Evolutionary conservation across 495 filamentous ascomycete species (phyloP).

Genomic region (Parachaetomium inaequale): DNA sequence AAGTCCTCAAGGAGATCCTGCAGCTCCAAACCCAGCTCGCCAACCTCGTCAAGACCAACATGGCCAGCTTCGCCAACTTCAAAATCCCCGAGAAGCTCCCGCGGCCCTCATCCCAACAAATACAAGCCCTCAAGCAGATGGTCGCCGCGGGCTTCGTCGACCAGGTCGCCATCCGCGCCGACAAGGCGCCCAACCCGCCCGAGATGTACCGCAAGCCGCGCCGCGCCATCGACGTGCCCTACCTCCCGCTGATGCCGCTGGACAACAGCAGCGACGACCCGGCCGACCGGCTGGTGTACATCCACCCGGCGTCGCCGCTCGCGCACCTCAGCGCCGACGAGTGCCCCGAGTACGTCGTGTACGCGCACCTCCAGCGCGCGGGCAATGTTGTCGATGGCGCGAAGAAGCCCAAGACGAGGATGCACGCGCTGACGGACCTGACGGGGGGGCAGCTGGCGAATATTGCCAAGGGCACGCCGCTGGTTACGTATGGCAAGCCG

Average conservation of each 20-base stretch:
- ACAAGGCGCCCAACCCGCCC: constrained; percentile 71
- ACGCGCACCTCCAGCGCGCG: constrained; percentile 75
- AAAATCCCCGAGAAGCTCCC: constrained; percentile 60
- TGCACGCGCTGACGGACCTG: constrained; percentile 81
- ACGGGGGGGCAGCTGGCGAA: constrained; percentile 71
- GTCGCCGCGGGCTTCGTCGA: constrained; percentile 92
- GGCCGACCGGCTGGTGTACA: constrained; percentile 60
- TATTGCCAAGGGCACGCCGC: constrained; percentile 78
- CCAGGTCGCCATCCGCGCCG: constrained; percentile 89
- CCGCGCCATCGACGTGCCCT: constrained; percentile 83
- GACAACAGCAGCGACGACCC: constrained; percentile 41
- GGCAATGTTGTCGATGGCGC: constrained; percentile 45
- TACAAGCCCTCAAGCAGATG: constrained; percentile 84
- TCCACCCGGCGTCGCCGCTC: constrained; percentile 80
- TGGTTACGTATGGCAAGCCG: constrained; percentile 84
- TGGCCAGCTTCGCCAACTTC: constrained; percentile 59
- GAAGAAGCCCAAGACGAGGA: constrained; percentile 71
- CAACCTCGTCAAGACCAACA: constrained; percentile 71
- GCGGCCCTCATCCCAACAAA: constrained; percentile 64
- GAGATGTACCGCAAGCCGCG: constrained; percentile 67
- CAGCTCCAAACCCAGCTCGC: constrained; percentile 81
- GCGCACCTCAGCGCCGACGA: constrained; percentile 65
- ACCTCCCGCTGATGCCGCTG: constrained; percentile 78
- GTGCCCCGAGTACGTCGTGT: constrained; percentile 79
- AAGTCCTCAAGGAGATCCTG: constrained; percentile 78